Evolutionary conservation across 2,329 filamentous ascomycete genomes (phyloP).

Genomic region (Xylaria polymorpha): DNA sequence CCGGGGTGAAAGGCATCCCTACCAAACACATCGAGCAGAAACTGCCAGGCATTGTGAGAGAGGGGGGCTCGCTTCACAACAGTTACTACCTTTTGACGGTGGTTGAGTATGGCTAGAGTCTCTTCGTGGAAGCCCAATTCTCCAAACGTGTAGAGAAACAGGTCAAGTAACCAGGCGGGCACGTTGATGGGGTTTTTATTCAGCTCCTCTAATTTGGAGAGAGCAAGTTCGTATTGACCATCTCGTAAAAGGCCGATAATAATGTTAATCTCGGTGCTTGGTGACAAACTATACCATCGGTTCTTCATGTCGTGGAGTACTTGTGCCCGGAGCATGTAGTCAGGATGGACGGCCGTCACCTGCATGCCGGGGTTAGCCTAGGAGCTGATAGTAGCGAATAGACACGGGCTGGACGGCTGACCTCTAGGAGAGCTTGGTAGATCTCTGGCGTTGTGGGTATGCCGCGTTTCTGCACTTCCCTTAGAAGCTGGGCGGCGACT

Average conservation of each 20-base stretch:
- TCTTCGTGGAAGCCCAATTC: constrained; percentile 81
- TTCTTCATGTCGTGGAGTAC: constrained; percentile 79
- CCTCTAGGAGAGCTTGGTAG: constrained; percentile 71
- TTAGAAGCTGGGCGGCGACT: constrained; percentile 71
- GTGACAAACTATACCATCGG: constrained; percentile 74
- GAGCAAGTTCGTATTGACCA: constrained; percentile 82
- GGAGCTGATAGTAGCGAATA: constrained; percentile 5
- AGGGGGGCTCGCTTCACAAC: constrained; percentile 34
- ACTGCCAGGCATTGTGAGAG: constrained; percentile 64
- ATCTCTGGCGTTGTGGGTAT: constrained; percentile 73
- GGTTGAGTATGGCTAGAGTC: constrained; percentile 74
- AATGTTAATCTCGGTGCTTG: constrained; percentile 72
- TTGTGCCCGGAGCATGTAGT: constrained; percentile 79
- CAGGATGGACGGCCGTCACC: constrained; percentile 83
- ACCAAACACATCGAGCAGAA: constrained; percentile 81
- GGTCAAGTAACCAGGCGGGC: constrained; percentile 80
- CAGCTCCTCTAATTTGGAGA: constrained; percentile 77
- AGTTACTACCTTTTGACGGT: constrained; percentile 57
- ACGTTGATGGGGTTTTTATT: constrained; percentile 65
- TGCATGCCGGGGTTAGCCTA: constrained; percentile 48
- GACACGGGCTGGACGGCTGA: constrained; percentile 33
- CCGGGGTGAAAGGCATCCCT: constrained; percentile 71
- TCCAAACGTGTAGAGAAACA: constrained; percentile 79
- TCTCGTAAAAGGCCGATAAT: constrained; percentile 82
- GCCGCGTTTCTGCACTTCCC: constrained; percentile 74